These are phyloP conservation scores for Fusarium sarcochroum DNA, from an alignment of 2,329 filamentous ascomycete genomes.

Conservation along the genomic window DNA sequence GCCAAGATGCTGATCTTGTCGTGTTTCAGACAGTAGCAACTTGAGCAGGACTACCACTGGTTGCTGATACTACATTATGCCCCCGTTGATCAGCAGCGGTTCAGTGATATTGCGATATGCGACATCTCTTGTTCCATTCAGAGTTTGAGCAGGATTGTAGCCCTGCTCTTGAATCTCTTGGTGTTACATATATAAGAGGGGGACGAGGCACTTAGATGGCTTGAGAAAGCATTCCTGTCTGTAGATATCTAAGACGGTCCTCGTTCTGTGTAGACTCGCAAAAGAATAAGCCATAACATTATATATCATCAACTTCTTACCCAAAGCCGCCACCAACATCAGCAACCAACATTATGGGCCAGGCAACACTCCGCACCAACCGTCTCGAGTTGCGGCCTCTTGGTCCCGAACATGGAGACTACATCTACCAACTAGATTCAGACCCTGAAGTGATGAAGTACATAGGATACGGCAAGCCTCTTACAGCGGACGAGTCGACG, in stretches of 20 bases:
- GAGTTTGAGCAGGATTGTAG: slow-evolving; percentile 10
- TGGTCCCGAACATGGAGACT: slow-evolving; percentile 34
- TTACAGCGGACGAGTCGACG: slow-evolving; percentile 32
- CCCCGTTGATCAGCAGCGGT: slow-evolving; percentile 28
- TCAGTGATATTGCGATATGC: slow-evolving; percentile 5
- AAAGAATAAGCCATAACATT: neutral
- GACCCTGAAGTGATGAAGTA: slow-evolving; percentile 43
- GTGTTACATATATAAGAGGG: slow-evolving; percentile 34
- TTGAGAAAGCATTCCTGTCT: neutral
- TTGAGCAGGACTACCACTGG: slow-evolving; percentile 4
- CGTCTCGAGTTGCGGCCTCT: slow-evolving; percentile 41
- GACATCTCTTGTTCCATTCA: slow-evolving; percentile 4
- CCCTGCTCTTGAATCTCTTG: slow-evolving; percentile 26
- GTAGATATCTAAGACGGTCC: slow-evolving; percentile 1
- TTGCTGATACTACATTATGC: neutral
- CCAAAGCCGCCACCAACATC: slow-evolving; percentile 1
- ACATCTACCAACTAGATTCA: slow-evolving; percentile 40
- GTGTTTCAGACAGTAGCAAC: slow-evolving; percentile 29
- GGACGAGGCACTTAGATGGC: slow-evolving; percentile 13
- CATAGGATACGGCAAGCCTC: slow-evolving; percentile 44
- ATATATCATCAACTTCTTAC: neutral
- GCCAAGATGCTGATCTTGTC: slow-evolving; percentile 42
- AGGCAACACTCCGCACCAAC: slow-evolving; percentile 36
- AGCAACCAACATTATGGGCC: slow-evolving; percentile 29
- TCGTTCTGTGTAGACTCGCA: neutral